Evolutionary conservation across 2,329 filamentous ascomycete species (phyloP).

Genomic region (Gliomastix tumulicola): DNA sequence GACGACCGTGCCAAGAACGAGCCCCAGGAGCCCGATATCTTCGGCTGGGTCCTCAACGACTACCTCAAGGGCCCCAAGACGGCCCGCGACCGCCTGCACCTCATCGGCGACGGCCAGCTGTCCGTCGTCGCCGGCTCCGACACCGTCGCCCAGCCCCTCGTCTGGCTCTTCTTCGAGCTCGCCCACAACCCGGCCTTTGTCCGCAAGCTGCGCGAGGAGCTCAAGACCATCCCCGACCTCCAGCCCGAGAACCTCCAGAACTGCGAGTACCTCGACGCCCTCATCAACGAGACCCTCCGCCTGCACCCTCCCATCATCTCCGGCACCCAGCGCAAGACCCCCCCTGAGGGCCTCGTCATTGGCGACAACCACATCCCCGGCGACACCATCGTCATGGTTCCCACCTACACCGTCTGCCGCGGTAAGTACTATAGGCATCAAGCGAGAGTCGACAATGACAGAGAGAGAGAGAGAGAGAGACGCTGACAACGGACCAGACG

Average conservation of each 20-base stretch:
- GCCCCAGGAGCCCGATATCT: background rate
- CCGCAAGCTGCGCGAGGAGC: background rate
- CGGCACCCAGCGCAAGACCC: slow-evolving; percentile 22
- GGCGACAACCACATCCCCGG: slow-evolving; percentile 25
- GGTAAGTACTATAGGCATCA: too few relatives aligned
- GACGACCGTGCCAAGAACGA: background rate
- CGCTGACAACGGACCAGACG: too few relatives aligned
- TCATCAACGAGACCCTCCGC: slow-evolving; percentile 28
- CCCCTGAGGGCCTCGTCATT: slow-evolving; percentile 23
- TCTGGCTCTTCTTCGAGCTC: slow-evolving; percentile 3
- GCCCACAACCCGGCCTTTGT: slow-evolving; percentile 3
- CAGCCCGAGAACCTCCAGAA: slow-evolving; percentile 4
- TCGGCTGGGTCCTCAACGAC: background rate
- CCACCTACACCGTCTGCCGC: slow-evolving; percentile 9
- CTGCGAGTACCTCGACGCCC: slow-evolving; percentile 19
- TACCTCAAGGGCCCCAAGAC: background rate
- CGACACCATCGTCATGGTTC: slow-evolving; percentile 21
- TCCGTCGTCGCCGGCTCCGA: slow-evolving; percentile 11
- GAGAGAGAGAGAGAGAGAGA: too few relatives aligned
- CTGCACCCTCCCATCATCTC: slow-evolving; percentile 24
- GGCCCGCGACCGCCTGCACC: background rate
- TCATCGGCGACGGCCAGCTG: background rate
- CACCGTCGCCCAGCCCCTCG: slow-evolving; percentile 28
- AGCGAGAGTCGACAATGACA: too few relatives aligned
- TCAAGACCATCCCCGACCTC: too few relatives aligned